Evolutionary conservation across 176 grass and related monocot genomes (phyloP), one percentile per base, ranked within the genome.

Genomic region (Coix lacrymajobi): DNA sequence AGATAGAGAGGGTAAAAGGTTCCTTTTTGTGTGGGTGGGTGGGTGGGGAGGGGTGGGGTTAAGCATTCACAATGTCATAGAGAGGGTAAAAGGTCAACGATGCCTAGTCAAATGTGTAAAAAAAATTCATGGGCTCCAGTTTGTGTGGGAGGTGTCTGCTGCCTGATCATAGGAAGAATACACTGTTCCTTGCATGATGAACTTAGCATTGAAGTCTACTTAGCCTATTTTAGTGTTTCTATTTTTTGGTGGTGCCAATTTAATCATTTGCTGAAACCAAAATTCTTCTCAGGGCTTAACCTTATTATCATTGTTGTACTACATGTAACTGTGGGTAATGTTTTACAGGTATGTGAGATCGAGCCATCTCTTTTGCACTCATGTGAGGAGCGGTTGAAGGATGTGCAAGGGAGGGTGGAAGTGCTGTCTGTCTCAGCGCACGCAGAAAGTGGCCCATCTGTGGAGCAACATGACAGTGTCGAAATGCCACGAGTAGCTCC

Each of bases 321-420:
- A 30, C 13, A 3, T 39, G 13, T 82, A 48, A 73, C 0, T 16
- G 3, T 26, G 30, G 56, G 44, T 13, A 43, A 75, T 65, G 10
- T 84, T 58, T 78, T 93, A 39, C 75, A 93, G 96, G 87, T 98
- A 20, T 93, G 96, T 30, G 93, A 95, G 77, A 88, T 98, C 57
- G 93, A 95, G 65, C 96, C 92, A 31, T 86, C 87, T 85, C 48
- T 93, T 88, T 79, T 95, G 69, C 96, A 73, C 34, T 88, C 90
- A 14, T 98, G 96, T 85, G 96, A 95, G 90, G 82, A 86, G 77
- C 29, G 69, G 60, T 41, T 98, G 82, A 91, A 90, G 78, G 85
- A 72, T 26, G 87, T 93, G 67, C 83, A 93, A 68, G 91, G 92
- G 14, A 91, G 89, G 71, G 71, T 98, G 71, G 96, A 95, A 90